A percentile compares a stretch with the other conserved stretches of the same genome.
These are phyloP conservation scores for Fraxinus nigra DNA, from an alignment of 305 asterid genomes.

Conservation along the genomic window DNA sequence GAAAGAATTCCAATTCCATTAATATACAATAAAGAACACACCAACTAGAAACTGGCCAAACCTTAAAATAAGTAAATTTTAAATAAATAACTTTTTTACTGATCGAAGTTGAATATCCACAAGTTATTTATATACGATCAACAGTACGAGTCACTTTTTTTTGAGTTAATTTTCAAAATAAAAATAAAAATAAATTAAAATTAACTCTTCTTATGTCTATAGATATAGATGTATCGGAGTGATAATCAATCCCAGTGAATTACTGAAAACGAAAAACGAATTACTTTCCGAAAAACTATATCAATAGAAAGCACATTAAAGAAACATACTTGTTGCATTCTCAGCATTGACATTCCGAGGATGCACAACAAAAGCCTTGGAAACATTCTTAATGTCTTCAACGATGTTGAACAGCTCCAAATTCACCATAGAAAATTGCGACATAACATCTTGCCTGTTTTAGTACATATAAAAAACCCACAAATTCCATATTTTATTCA, in stretches of 20 bases:
- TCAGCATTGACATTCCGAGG: slow-evolving; percentile 94
- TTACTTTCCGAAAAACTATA: not conserved
- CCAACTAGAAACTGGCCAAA: not conserved
- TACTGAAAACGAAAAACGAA: not conserved
- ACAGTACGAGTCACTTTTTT: not conserved
- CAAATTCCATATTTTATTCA: not conserved
- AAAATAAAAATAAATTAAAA: not conserved
- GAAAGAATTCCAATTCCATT: slow-evolving; percentile 11
- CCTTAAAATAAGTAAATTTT: not conserved
- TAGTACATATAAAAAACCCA: slow-evolving; percentile 8
- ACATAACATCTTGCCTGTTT: slow-evolving; percentile 78
- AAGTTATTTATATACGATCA: not conserved
- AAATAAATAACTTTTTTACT: not conserved
- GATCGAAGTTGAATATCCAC: not conserved
- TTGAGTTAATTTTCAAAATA: not conserved
- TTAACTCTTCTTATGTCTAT: not conserved
- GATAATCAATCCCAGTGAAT: not conserved
- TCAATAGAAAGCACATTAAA: slow-evolving; percentile 1
- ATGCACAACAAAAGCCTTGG: slow-evolving; percentile 93
- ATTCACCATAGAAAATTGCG: slow-evolving; percentile 96
- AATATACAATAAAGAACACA: slow-evolving; percentile 16
- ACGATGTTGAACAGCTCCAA: slow-evolving; percentile 90
- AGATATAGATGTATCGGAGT: not conserved
- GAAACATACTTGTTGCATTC: slow-evolving; percentile 73
- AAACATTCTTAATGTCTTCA: slow-evolving; percentile 87